Percentiles rank a stretch among this genome's conserved stretches.
Evolutionary conservation across 257 asterid species (phyloP).

Genomic region (Lantana camara): DNA sequence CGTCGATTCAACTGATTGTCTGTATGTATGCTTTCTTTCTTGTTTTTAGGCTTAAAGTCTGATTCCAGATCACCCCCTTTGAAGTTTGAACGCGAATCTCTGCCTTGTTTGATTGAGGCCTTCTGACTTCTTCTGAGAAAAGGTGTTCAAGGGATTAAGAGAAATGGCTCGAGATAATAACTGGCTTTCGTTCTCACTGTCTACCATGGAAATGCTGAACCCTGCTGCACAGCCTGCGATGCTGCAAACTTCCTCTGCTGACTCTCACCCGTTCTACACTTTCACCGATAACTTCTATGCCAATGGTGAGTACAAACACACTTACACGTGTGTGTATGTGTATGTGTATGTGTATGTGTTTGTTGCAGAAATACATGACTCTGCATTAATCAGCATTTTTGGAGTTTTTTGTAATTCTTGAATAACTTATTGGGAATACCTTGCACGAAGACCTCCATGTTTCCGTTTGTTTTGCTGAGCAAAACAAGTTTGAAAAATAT

Average conservation of each 20-base stretch:
- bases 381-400: conserved; percentile 9
- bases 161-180: conserved; percentile 77
- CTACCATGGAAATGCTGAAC: conserved; percentile 74
- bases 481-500: conserved; percentile 43
- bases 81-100: neutral
- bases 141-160: neutral
- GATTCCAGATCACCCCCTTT: conserved; percentile 6
- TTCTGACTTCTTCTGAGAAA: neutral
- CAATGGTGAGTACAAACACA: conserved; percentile 39
- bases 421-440: neutral
- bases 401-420: conserved; percentile 22
- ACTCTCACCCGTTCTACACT: conserved; percentile 59
- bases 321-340: neutral
- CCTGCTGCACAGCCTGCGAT: conserved; percentile 39
- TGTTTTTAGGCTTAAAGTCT: neutral
- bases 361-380: neutral
- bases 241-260: no score
- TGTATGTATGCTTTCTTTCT: neutral
- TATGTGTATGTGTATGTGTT: neutral
- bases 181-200: conserved; percentile 87
- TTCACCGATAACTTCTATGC: conserved; percentile 76
- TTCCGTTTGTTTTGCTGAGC: conserved; percentile 57
- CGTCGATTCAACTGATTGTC: neutral
- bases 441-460: conserved; percentile 36
- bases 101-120: neutral